Evolutionary conservation across 441 rosid species (phyloP).

Genomic region (Euphorbia corollata): DNA sequence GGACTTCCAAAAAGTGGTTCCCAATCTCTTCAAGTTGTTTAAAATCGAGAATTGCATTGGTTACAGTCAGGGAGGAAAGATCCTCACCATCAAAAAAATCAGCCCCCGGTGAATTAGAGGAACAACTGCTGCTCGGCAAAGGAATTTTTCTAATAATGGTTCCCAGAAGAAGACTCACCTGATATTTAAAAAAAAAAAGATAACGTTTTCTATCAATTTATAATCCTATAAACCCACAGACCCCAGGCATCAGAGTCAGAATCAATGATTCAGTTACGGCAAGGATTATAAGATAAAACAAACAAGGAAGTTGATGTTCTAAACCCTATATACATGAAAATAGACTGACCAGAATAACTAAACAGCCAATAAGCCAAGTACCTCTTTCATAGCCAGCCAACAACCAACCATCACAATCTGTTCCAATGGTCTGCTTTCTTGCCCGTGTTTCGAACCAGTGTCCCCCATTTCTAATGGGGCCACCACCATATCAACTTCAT

Average conservation of each 20-base stretch:
- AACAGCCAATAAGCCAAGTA: constrained; percentile 27
- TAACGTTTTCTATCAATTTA: constrained; percentile 10
- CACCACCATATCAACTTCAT: constrained; percentile 32
- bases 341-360: constrained; percentile 16
- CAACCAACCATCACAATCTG: constrained; percentile 96
- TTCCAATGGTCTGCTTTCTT: constrained; percentile 47
- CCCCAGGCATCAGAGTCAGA: not conserved
- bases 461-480: constrained; percentile 32
- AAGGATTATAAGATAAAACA: constrained; percentile 2
- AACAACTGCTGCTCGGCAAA: constrained; percentile 42
- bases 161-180: constrained; percentile 95
- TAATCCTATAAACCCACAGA: not conserved
- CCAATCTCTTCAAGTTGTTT: constrained; percentile 86
- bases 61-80: constrained; percentile 24
- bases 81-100: constrained; percentile 28
- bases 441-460: constrained; percentile 29
- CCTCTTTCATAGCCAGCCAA: constrained; percentile 99
- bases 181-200: constrained; percentile 24
- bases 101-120: constrained; percentile 30
- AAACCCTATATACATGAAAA: constrained; percentile 16
- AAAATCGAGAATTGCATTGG: constrained; percentile 59
- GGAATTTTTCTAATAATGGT: constrained; percentile 88
- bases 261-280: constrained; percentile 7
- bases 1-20: constrained; percentile 92
- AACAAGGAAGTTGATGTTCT: not conserved